Evolutionary conservation across 495 filamentous ascomycete species (phyloP), one percentile per base, ranked within the genome.

Genomic region (Astrocystis sublimbata): DNA sequence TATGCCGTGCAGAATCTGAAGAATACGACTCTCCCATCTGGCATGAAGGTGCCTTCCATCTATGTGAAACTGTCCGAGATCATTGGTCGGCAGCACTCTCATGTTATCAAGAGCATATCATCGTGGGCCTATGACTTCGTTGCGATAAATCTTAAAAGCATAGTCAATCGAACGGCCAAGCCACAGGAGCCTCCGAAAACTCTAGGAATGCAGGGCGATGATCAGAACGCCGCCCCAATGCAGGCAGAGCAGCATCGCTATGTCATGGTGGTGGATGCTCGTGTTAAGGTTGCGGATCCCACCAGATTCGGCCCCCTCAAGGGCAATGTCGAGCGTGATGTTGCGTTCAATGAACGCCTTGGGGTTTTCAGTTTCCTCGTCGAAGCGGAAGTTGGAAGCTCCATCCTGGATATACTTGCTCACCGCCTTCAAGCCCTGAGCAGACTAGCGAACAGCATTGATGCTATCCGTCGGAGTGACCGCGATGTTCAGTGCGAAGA

Each of bases 341-440:
- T 90, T 43, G 75, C 77, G 6, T 89, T 89, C 70, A 79, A 86
- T 60, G 72, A 78, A 12, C 64, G 67, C 3, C 73, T 75, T 1
- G 89, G 88, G 3, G 77, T 78, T 17, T 89, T 92, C 64, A 79
- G 79, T 12, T 75, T 92, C 33, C 76, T 79, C 7, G 66, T 92
- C 15, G 76, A 79, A 7, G 80, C 82, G 9, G 71, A 78, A 12
- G 79, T 90, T 52, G 88, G 87, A 24, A 76, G 78, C 38, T 74
- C 81, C 0, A 75, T 85, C 2, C 74, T 91, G 19, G 73, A 80
- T 8, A 68, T 73, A 24, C 77, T 92, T 6, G 68, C 72, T 15
- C 71, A 80, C 23, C 83, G 87, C 9, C 70, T 91, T 5, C 75
- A 81, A 51, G 81, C 84, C 21, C 79, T 93, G 46, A 83, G 87